Evolutionary conservation across 768 basidiomycete genomes (phyloP).

Genomic region (Hemileccinum impolitum): DNA sequence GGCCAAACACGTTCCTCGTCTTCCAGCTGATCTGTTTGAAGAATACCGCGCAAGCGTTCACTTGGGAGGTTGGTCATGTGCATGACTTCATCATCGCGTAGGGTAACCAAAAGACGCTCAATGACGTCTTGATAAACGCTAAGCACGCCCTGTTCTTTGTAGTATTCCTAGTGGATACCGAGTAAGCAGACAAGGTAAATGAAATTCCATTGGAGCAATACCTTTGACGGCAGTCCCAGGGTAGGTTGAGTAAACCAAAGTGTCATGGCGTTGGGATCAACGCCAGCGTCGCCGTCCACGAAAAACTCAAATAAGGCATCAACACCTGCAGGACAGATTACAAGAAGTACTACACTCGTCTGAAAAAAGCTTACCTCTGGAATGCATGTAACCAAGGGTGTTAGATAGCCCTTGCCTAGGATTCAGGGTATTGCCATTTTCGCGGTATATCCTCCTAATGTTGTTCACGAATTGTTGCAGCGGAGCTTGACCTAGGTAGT

Average conservation of each 20-base stretch:
- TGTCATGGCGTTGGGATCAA: constrained; percentile 82
- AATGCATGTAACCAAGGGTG: constrained; percentile 82
- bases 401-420: constrained; percentile 66
- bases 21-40: constrained; percentile 40
- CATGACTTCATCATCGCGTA: constrained; percentile 45
- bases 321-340: constrained; percentile 49
- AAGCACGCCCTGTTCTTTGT: constrained; percentile 68
- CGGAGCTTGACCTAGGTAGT: constrained; percentile 69
- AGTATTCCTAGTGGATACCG: constrained; percentile 67
- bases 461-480: constrained; percentile 63
- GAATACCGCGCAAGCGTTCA: constrained; percentile 21
- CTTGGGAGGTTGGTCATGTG: constrained; percentile 6
- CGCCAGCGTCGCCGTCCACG: constrained; percentile 85
- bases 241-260: constrained; percentile 82
- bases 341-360: background rate
- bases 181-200: background rate
- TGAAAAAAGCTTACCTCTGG: constrained; percentile 54
- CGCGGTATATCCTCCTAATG: constrained; percentile 57
- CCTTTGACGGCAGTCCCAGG: constrained; percentile 87
- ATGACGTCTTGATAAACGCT: constrained; percentile 69
- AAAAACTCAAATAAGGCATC: constrained; percentile 73
- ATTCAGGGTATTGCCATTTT: constrained; percentile 35
- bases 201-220: constrained; percentile 20
- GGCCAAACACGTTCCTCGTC: constrained; percentile 52
- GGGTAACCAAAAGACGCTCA: constrained; percentile 57